Base-by-base conservation (phyloP, 306 rosid species). In the Lathyrus tuberosus region DNA sequence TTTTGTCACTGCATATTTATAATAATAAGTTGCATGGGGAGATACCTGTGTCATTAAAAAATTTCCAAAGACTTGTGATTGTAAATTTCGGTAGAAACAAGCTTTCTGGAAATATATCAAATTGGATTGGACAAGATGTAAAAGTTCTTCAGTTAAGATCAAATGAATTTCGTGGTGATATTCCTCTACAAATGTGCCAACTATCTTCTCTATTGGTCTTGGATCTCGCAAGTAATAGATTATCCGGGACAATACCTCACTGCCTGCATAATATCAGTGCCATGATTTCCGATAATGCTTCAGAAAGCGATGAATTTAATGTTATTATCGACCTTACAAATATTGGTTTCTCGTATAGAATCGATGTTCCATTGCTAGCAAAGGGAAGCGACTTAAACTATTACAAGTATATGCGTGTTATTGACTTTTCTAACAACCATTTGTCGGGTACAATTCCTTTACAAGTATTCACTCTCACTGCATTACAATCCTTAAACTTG, bases 401-500 rank as follows among this genome's bases (percentile, higher is more conserved):
- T 63, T 0, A 0, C 0, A 3, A 0, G 1, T 41, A 41, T 11
- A 20, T 63, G 38, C 37, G 4, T 63, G 8, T 12, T 13, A 0
- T 74, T 28, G 78, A 65, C 5, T 35, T 64, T 57, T 73, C 78
- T 0, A 28, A 14, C 5, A 73, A 73, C 14, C 5, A 52, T 37
- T 28, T 73, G 57, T 52, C 17, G 0, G 78, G 78, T 12, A 16
- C 2, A 64, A 64, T 64, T 6, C 71, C 72, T 12, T 4, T 9
- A 14, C 10, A 49, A 15, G 5, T 72, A 18, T 72, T 35, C 14
- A 48, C 6, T 0, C 77, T 72, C 61, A 35, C 4, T 28, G 65
- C 35, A 42, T 26, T 73, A 9, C 9, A 12, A 11, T 73, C 64
- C 20, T 24, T 83, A 65, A 71, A 75, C 17, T 38, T 72, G 26